These are phyloP conservation scores for Entomophthora muscae DNA, from an alignment of 371 early-diverging fungal genomes.

Conservation along the genomic window DNA sequence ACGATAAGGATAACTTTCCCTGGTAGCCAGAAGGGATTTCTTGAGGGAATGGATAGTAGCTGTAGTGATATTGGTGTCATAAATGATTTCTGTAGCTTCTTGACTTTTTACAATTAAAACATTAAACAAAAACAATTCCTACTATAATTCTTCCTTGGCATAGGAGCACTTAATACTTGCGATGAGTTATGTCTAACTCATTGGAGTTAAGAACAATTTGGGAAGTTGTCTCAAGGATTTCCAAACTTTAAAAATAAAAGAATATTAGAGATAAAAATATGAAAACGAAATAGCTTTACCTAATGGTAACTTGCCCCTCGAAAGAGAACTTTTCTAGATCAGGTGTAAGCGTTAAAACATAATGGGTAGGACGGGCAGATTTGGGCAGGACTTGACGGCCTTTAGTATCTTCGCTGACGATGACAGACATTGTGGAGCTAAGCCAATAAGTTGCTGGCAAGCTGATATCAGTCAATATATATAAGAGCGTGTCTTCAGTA, in stretches of 20 bases:
- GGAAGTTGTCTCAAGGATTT: conserved; percentile 29
- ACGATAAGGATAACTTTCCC: conserved; percentile 32
- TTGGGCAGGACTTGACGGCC: conserved; percentile 45
- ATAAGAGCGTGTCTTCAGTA: too few species aligned
- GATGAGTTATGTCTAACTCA: too few species aligned
- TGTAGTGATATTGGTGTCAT: background rate
- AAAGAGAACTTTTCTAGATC: conserved; percentile 22
- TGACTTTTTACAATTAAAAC: too few species aligned
- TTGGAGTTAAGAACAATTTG: conserved; percentile 38
- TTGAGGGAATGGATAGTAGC: conserved; percentile 9
- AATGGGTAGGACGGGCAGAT: conserved; percentile 50
- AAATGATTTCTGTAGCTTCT: too few species aligned
- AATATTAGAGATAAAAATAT: conserved; percentile 1
- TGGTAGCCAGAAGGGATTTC: conserved; percentile 24
- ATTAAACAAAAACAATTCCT: background rate
- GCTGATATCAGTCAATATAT: too few species aligned
- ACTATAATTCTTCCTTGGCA: background rate
- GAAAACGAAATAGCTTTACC: conserved; percentile 12
- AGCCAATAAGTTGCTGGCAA: too few species aligned
- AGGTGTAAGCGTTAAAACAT: conserved; percentile 46
- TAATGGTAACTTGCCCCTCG: conserved; percentile 14
- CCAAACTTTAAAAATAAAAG: conserved; percentile 22
- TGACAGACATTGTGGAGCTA: too few species aligned
- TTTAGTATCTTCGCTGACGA: too few species aligned
- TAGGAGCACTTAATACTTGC: background rate